Evolutionary conservation across 176 grass and related monocot species (phyloP).

Genomic region (Calamus simplicifolius): DNA sequence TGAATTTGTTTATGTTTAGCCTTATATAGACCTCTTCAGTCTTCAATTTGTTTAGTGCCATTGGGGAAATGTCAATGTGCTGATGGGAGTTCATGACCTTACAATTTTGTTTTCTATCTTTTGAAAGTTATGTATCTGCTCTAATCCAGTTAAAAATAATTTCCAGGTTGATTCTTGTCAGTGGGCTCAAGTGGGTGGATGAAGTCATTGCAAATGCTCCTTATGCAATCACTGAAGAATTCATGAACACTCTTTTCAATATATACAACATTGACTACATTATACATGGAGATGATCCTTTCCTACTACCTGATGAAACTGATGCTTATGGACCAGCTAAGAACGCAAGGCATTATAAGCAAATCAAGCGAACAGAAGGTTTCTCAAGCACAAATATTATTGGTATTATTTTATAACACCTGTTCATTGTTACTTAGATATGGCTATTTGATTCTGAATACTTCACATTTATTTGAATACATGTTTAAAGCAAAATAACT

Average conservation of each 20-base stretch:
- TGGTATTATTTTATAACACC: constrained; percentile 5
- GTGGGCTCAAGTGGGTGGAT: not conserved
- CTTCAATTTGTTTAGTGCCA: too few relatives aligned
- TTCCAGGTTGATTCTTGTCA: not conserved
- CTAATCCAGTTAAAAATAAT: not conserved
- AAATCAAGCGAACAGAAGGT: not conserved
- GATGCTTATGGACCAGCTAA: not conserved
- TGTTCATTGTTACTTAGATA: too few relatives aligned
- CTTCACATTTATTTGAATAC: too few relatives aligned
- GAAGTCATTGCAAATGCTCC: not conserved
- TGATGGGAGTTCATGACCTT: too few relatives aligned
- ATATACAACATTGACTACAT: not conserved
- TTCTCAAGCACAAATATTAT: not conserved
- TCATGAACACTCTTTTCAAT: not conserved
- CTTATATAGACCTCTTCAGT: too few relatives aligned
- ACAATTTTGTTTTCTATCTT: too few relatives aligned
- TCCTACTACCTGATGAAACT: not conserved
- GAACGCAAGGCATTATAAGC: not conserved
- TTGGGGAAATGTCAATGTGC: too few relatives aligned
- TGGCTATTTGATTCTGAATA: too few relatives aligned
- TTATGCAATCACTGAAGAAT: not conserved
- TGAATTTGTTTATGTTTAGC: too few relatives aligned
- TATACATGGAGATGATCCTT: constrained; percentile 2
- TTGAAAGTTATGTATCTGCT: too few relatives aligned
- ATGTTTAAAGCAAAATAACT: too few relatives aligned